These are phyloP conservation scores for Mycena albidolilacea DNA, from an alignment of 768 basidiomycete genomes.

Conservation along the genomic window DNA sequence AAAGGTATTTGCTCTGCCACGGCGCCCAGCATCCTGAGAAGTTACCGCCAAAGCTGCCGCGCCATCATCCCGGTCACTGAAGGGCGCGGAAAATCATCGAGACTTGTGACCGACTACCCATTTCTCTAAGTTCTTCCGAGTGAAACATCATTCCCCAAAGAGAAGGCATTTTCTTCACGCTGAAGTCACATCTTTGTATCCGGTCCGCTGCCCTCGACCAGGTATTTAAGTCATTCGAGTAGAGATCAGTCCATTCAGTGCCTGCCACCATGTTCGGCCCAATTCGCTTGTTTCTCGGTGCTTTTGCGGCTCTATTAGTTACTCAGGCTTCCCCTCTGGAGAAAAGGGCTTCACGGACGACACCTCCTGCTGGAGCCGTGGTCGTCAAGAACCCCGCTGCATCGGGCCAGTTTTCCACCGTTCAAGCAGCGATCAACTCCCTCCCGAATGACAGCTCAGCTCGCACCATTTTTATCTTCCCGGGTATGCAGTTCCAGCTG, in stretches of 20 bases:
- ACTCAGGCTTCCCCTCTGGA: constrained; percentile 22
- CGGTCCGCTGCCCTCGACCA: constrained; percentile 5
- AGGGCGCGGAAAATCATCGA: constrained; percentile 20
- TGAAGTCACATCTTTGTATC: constrained; percentile 8
- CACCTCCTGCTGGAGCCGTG: constrained; percentile 43
- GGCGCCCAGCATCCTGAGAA: not conserved
- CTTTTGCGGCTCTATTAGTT: constrained; percentile 1
- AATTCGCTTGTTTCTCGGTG: constrained; percentile 17
- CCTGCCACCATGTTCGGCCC: constrained; percentile 18
- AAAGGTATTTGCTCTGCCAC: not conserved
- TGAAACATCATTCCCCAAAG: not conserved
- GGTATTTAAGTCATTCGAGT: not conserved
- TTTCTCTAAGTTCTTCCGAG: not conserved
- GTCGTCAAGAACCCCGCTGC: constrained; percentile 35
- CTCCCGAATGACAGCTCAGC: constrained; percentile 39
- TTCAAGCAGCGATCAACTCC: constrained; percentile 43
- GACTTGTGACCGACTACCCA: constrained; percentile 6
- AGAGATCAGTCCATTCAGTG: not conserved
- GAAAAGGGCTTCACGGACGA: constrained; percentile 40
- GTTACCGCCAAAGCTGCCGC: not conserved
- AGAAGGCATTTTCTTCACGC: not conserved
- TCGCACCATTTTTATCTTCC: constrained; percentile 42
- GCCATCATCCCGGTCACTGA: not conserved
- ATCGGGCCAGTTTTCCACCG: constrained; percentile 41
- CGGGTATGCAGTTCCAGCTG: constrained; percentile 24